Evolutionary conservation across 1,284 basidiomycete species (phyloP).

Genomic region (Trichosporon inkin): DNA sequence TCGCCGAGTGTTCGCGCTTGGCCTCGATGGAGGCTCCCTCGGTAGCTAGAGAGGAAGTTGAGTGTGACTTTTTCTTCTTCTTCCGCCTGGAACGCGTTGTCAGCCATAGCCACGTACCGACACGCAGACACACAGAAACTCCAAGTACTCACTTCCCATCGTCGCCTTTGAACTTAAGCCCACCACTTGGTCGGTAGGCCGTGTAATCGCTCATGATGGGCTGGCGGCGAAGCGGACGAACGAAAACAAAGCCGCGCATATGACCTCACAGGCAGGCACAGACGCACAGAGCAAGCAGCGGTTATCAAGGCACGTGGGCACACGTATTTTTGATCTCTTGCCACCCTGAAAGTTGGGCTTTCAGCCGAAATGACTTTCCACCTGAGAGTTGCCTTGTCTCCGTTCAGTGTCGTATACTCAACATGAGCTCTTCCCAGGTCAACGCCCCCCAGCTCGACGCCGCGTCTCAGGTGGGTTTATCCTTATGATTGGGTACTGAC

Average conservation of each 20-base stretch:
- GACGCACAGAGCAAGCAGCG: background rate
- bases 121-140: too few species aligned
- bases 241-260: background rate
- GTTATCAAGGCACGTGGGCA: constrained; percentile 1
- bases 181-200: constrained; percentile 70
- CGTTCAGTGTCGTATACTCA: background rate
- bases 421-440: constrained; percentile 13
- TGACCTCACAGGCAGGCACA: background rate
- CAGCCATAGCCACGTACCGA: background rate
- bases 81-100: constrained; percentile 14
- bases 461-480: constrained; percentile 60
- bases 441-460: constrained; percentile 61
- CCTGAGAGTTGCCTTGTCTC: background rate
- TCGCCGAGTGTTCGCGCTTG: constrained; percentile 22
- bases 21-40: background rate
- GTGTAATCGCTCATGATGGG: constrained; percentile 67
- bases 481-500: background rate
- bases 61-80: constrained; percentile 75
- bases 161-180: constrained; percentile 80
- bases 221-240: constrained; percentile 3
- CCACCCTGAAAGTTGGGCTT: constrained; percentile 1
- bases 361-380: background rate
- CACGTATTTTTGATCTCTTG: constrained; percentile 3
- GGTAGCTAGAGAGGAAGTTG: constrained; percentile 23
- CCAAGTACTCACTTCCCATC: constrained; percentile 67